phyloP scores from a whole-genome alignment of 805 yeast species.

The Tetrapisispora taiwanensis region DNA sequence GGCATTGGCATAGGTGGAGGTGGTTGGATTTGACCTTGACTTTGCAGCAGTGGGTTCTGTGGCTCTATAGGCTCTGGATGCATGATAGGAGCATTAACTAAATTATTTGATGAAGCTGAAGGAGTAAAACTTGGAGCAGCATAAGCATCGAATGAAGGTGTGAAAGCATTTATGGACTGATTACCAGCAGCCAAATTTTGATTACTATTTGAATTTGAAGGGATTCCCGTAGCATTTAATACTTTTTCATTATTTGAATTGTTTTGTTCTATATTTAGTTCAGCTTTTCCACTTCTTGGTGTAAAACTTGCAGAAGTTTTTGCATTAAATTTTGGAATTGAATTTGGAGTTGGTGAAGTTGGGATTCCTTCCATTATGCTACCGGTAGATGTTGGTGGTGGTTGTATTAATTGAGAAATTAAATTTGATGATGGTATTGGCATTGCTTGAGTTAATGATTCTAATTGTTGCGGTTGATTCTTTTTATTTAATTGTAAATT shows the following conservation, averaged over 20 bases:
- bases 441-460: neutral
- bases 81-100: slow-evolving; percentile 4
- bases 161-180: slow-evolving; percentile 3
- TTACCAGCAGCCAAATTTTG: slow-evolving; percentile 3
- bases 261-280: neutral
- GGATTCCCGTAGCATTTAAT: neutral
- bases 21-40: neutral
- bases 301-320: slow-evolving; percentile 46
- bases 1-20: slow-evolving; percentile 1
- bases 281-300: slow-evolving; percentile 27
- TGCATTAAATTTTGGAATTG: slow-evolving; percentile 37
- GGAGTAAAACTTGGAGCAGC: slow-evolving; percentile 24
- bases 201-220: neutral
- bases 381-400: neutral
- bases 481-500: neutral
- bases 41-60: neutral
- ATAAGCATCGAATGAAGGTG: slow-evolving; percentile 27
- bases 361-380: neutral
- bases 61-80: neutral
- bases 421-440: neutral
- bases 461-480: neutral
- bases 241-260: neutral
- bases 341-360: slow-evolving; percentile 8
- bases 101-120: slow-evolving; percentile 18
- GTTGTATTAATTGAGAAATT: neutral